Conservation (phyloP, 164 flowering plant species). For the Akebia trifoliata region DNA sequence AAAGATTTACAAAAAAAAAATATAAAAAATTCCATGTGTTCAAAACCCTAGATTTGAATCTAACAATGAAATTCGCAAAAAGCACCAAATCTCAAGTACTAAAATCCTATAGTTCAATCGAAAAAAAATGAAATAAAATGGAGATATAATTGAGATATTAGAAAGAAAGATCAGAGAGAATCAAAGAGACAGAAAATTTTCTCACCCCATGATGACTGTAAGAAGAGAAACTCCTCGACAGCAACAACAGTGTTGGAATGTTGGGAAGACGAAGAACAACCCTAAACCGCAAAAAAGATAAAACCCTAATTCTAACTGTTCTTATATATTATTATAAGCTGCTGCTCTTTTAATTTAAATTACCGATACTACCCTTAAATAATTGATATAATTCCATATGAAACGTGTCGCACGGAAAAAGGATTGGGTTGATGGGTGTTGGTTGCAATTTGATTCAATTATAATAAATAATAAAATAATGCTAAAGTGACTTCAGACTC, state of each 20-base stretch:
- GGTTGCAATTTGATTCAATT: too few relatives aligned
- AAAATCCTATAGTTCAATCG: background rate
- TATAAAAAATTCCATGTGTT: too few relatives aligned
- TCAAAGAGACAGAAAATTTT: background rate
- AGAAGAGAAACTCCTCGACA: conserved; percentile 12
- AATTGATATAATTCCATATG: too few relatives aligned
- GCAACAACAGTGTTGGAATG: conserved; percentile 4
- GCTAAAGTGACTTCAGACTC: too few relatives aligned
- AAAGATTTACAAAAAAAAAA: too few relatives aligned
- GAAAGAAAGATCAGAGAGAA: background rate
- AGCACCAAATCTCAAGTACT: too few relatives aligned
- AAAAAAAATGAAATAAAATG: too few relatives aligned
- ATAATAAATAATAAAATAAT: too few relatives aligned
- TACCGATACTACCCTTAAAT: background rate
- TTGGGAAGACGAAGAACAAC: conserved; percentile 6
- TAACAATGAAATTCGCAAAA: background rate
- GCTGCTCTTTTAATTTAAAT: background rate
- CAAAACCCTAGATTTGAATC: background rate
- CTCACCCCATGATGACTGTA: conserved; percentile 34
- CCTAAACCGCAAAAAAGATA: conserved; percentile 7
- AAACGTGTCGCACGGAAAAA: too few relatives aligned
- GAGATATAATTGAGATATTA: too few relatives aligned
- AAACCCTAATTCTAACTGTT: conserved; percentile 21
- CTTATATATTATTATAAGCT: background rate
- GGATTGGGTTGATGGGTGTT: too few relatives aligned